Conservation (phyloP, 1,139 yeast species). For the Diutina pseudorugosa region DNA sequence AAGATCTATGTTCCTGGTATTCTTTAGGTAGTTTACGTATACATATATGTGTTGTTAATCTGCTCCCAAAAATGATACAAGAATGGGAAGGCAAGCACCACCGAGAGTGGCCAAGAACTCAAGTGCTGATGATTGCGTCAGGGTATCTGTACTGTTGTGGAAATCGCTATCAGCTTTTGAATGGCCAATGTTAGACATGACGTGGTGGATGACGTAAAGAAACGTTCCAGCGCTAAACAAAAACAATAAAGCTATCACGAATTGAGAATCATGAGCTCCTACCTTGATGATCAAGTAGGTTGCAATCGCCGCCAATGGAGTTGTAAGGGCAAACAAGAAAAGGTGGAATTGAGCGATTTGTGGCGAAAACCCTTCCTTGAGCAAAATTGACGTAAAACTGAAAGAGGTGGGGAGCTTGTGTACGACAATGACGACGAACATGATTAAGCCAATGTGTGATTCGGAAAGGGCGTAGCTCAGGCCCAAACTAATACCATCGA, state of each 20-base stretch:
- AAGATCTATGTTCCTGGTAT: slow-evolving; percentile 46
- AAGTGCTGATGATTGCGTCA: slow-evolving; percentile 6
- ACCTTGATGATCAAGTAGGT: slow-evolving; percentile 29
- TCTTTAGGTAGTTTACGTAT: background rate
- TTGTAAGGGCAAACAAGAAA: slow-evolving; percentile 14
- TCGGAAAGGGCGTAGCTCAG: slow-evolving; percentile 40
- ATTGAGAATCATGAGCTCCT: slow-evolving; percentile 18
- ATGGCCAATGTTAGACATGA: slow-evolving; percentile 27
- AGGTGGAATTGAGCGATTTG: slow-evolving; percentile 29
- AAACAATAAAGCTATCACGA: slow-evolving; percentile 39
- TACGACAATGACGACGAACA: slow-evolving; percentile 47
- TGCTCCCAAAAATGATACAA: slow-evolving; percentile 9
- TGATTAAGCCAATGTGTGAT: slow-evolving; percentile 34
- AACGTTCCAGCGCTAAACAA: slow-evolving; percentile 67
- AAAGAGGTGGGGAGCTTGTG: slow-evolving; percentile 74
- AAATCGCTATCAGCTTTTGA: slow-evolving; percentile 6
- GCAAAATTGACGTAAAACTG: slow-evolving; percentile 48
- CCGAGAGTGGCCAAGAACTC: slow-evolving; percentile 10
- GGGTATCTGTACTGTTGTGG: slow-evolving; percentile 5
- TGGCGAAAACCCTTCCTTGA: slow-evolving; percentile 21
- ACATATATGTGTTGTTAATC: slow-evolving; percentile 5
- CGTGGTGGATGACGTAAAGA: slow-evolving; percentile 56
- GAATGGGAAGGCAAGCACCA: slow-evolving; percentile 14
- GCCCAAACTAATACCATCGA: slow-evolving; percentile 71
- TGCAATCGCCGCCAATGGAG: slow-evolving; percentile 40